Evolutionary conservation across 495 filamentous ascomycete genomes (phyloP).

Genomic region (Symbiotaphrina buchneri): DNA sequence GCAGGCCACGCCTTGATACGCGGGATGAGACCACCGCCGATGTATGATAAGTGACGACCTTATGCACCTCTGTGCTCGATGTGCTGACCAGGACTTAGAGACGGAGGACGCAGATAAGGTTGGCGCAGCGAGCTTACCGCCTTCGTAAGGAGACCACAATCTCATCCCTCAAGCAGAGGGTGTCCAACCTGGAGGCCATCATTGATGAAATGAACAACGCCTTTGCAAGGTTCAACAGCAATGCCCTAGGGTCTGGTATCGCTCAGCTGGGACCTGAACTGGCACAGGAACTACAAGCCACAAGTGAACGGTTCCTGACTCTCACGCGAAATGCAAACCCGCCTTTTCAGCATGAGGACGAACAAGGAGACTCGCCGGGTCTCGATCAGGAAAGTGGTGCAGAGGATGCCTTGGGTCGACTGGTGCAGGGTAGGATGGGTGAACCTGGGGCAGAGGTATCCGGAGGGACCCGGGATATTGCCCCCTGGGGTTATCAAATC

Average conservation of each 20-base stretch:
- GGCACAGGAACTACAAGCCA: conserved; percentile 17
- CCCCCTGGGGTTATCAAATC: conserved; percentile 1
- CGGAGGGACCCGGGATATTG: too few relatives aligned
- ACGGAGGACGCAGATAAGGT: conserved; percentile 66
- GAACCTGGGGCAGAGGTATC: too few relatives aligned
- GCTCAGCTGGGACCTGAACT: conserved; percentile 15
- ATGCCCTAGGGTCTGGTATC: conserved; percentile 23
- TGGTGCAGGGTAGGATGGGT: too few relatives aligned
- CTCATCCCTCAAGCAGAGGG: conserved; percentile 41
- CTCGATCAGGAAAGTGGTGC: background rate
- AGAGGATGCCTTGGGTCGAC: too few relatives aligned
- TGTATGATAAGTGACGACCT: background rate
- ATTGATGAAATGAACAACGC: conserved; percentile 55
- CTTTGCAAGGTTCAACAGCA: conserved; percentile 48
- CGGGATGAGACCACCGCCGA: conserved; percentile 3
- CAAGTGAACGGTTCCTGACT: conserved; percentile 21
- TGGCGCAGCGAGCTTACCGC: conserved; percentile 70
- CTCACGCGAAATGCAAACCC: conserved; percentile 21
- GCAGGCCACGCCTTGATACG: conserved; percentile 4
- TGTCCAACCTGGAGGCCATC: conserved; percentile 36
- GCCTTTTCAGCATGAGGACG: conserved; percentile 12
- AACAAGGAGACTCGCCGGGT: conserved; percentile 8
- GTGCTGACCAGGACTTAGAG: too few relatives aligned
- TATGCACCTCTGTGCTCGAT: background rate
- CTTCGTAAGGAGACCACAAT: conserved; percentile 68